A percentile compares a stretch with the other conserved stretches of the same genome.
phyloP scores from a whole-genome alignment of 768 basidiomycete genomes.

The Boletus bicolor region DNA sequence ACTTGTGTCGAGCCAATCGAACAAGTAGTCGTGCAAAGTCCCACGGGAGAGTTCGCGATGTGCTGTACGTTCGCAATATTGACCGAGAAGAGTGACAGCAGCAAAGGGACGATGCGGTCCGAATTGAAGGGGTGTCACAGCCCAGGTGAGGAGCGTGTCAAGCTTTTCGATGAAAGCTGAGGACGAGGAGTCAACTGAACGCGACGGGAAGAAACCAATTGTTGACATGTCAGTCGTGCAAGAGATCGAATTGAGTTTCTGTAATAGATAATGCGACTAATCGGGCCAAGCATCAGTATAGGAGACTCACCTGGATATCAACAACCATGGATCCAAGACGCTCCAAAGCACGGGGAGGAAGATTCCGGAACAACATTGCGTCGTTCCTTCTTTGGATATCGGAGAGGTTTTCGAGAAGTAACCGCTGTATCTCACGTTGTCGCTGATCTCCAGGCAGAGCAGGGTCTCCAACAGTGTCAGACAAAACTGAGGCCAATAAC shows the following conservation, averaged over 20 bases:
- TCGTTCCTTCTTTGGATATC: slow-evolving; percentile 78
- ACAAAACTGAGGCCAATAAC: slow-evolving; percentile 39
- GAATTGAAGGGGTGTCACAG: slow-evolving; percentile 74
- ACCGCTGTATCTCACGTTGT: slow-evolving; percentile 44
- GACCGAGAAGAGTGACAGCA: slow-evolving; percentile 62
- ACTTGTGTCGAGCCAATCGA: slow-evolving; percentile 76
- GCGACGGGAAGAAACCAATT: slow-evolving; percentile 56
- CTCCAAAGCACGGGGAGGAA: slow-evolving; percentile 59
- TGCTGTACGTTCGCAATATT: slow-evolving; percentile 63
- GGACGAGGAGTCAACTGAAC: slow-evolving; percentile 32
- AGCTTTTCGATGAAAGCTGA: slow-evolving; percentile 62
- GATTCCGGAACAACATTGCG: slow-evolving; percentile 69
- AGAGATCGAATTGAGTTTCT: slow-evolving; percentile 79
- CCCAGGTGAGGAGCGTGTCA: slow-evolving; percentile 75
- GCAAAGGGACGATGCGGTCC: slow-evolving; percentile 80
- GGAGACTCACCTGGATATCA: slow-evolving; percentile 44
- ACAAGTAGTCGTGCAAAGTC: slow-evolving; percentile 71
- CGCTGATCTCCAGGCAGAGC: slow-evolving; percentile 20
- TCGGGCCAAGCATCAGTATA: background rate
- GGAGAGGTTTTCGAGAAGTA: slow-evolving; percentile 55
- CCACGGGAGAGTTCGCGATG: slow-evolving; percentile 58
- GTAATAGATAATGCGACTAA: background rate
- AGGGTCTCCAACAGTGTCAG: slow-evolving; percentile 36
- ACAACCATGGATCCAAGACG: slow-evolving; percentile 59
- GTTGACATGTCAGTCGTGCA: slow-evolving; percentile 56